Base-by-base conservation (phyloP, 169 alveolate genomes). In the Eimeria tenella region DNA sequence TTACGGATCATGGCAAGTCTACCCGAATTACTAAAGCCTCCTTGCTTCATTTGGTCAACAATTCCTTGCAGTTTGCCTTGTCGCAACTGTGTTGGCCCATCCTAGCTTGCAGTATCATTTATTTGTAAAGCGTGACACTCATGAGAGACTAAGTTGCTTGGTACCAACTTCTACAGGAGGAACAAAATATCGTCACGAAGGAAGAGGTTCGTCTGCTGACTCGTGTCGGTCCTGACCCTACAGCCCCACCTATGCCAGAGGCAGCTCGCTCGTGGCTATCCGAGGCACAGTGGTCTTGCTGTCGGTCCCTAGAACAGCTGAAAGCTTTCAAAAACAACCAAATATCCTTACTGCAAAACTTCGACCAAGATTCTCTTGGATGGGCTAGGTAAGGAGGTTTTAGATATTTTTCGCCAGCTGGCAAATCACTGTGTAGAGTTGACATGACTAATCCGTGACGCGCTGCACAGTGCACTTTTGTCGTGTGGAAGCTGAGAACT, bases 151-250 rank as follows among this genome's bases (percentile, higher is more conserved):
- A 31, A 31, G 42, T 31, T 0, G 42, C 42, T 31, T 31, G 42
- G 42, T 31, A 31, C 42, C 42, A 31, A 31, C 17, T 23, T 21
- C 25, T 11, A 6, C 89, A 91, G 95, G 95, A 68, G 62, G 95
- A 91, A 62, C 94, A 87, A 63, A 81, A 92, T 75, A 58, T 60
- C 77, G 94, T 90, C 93, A 95, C 91, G 95, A 95, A 90, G 96
- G 93, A 83, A 96, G 98, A 96, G 97, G 97, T 86, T 89, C 93
- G 55, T 97, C 97, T 94, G 56, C 96, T 98, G 53, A 97, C 98
- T 91, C 98, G 97, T 74, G 98, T 98, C 79, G 98, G 98, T 94
- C 97, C 97, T 21, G 99, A 97, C 79, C 97, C 97, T n/a, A 96
- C 96, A 23, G 98, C 98, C 17, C 97, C 97, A 58, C 96, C 97